Evolutionary conservation across 2,329 filamentous ascomycete genomes (phyloP).

Genomic region (Phyllosticta capitalensis): DNA sequence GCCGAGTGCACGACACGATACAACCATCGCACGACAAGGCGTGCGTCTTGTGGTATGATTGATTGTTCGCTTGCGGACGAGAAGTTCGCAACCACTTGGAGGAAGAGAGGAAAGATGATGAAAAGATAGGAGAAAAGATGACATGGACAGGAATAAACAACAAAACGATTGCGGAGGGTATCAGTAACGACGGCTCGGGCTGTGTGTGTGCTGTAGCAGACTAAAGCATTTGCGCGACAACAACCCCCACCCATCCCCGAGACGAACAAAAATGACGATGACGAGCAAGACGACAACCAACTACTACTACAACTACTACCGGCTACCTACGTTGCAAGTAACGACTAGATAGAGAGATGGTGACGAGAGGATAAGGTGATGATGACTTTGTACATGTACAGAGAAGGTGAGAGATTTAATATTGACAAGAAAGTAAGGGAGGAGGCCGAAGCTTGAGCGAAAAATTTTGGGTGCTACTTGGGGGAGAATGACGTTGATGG

Average conservation of each 20-base stretch:
- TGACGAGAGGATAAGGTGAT: not conserved
- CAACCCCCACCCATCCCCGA: not conserved
- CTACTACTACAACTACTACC: constrained; percentile 1
- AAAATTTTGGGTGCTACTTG: not conserved
- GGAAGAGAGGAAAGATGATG: too few species aligned
- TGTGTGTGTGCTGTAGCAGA: constrained; percentile 5
- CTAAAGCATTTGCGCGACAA: not conserved
- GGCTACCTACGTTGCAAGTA: not conserved
- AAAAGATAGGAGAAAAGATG: too few species aligned
- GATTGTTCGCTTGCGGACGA: too few species aligned
- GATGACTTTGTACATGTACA: not conserved
- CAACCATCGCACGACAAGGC: too few species aligned
- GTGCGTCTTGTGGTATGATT: too few species aligned
- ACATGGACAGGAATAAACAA: too few species aligned
- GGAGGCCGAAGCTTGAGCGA: not conserved
- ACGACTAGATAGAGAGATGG: not conserved
- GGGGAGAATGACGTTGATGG: not conserved
- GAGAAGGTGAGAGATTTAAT: not conserved
- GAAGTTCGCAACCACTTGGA: too few species aligned
- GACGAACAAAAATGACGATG: not conserved
- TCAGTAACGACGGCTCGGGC: constrained; percentile 11
- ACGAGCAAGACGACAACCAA: not conserved
- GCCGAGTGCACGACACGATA: too few species aligned
- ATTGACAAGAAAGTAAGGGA: not conserved
- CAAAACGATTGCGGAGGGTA: constrained; percentile 6